Evolutionary conservation across 495 filamentous ascomycete species (phyloP), one percentile per base, ranked within the genome.

Genomic region (Apodospora peruviana): DNA sequence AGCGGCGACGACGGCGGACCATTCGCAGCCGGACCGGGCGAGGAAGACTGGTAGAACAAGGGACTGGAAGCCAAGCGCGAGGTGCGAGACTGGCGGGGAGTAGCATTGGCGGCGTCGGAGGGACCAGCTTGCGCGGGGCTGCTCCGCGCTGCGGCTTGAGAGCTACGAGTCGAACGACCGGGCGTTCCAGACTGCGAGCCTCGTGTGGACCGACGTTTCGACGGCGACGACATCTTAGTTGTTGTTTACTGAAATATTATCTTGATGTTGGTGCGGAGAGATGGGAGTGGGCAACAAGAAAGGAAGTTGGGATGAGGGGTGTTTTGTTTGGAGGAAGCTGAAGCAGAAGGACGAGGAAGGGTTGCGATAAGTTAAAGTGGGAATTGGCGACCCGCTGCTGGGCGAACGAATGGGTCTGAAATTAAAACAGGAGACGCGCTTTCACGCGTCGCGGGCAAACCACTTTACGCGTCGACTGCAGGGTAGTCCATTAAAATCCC

Each of bases 41-140:
- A 90, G 1, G 89, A 90, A 1, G 89, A 93, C 48, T 83, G 82
- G 64, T 83, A 93, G 64, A 88, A 87, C 49, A 94, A 76, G 22
- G 90, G 90, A 21, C 90, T 95, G 2, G 89, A 93, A 2, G 83
- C 83, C 59, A 69, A 50, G 58, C 67, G 73, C 49, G 64, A 74
- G 35, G 57, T 50, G 55, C 61, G 65, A 43, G 58, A 71, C 51
- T 59, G 65, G 24, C 62, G 76, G 69, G 56, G 78, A 61, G 57
- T 78, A 24, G 72, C 70, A 53, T 67, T 55, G 47, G 68, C 63
- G 14, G 75, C 64, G 42, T 67, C 65, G 25, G 73, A 67, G 22
- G 68, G 69, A 22, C 70, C 71, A 17, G 66, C 62, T 18, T 47
- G 53, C 3, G 72, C 62, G 45, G 79, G 76, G 60, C 75, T 79